phyloP scores from a whole-genome alignment of 148 eudicot species.

The Silene uniflora region DNA sequence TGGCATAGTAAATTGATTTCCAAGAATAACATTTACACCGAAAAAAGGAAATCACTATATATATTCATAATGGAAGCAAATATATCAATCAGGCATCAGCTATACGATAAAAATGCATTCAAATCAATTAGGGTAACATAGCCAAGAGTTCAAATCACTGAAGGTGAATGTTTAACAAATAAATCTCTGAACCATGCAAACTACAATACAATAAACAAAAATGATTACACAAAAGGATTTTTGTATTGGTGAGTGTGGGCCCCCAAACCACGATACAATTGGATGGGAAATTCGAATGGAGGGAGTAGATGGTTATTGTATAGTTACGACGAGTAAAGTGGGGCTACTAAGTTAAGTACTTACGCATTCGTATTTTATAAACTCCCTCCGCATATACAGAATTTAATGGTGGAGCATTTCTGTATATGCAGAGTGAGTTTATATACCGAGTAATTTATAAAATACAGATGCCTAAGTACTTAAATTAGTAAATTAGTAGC shows the following conservation, averaged over 20 bases:
- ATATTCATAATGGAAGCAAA: background rate
- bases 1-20: constrained; percentile 16
- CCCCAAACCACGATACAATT: background rate
- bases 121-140: background rate
- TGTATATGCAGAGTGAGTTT: too few relatives aligned
- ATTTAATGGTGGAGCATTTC: too few relatives aligned
- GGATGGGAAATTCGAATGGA: too few relatives aligned
- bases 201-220: background rate
- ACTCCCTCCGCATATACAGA: too few relatives aligned
- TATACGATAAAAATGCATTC: background rate
- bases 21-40: background rate
- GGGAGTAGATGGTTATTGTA: too few relatives aligned
- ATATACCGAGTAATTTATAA: too few relatives aligned
- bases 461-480: too few relatives aligned
- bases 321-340: too few relatives aligned
- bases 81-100: background rate
- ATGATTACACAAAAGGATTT: background rate
- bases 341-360: too few relatives aligned
- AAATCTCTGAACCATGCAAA: background rate
- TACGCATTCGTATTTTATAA: too few relatives aligned
- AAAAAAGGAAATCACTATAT: background rate
- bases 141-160: background rate
- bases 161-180: background rate
- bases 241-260: background rate
- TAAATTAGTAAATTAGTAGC: too few relatives aligned